Percentiles rank a stretch among this genome's conserved stretches.
Conservation (phyloP, 805 yeast genomes). For the Suhomyces tanzawaensis region DNA sequence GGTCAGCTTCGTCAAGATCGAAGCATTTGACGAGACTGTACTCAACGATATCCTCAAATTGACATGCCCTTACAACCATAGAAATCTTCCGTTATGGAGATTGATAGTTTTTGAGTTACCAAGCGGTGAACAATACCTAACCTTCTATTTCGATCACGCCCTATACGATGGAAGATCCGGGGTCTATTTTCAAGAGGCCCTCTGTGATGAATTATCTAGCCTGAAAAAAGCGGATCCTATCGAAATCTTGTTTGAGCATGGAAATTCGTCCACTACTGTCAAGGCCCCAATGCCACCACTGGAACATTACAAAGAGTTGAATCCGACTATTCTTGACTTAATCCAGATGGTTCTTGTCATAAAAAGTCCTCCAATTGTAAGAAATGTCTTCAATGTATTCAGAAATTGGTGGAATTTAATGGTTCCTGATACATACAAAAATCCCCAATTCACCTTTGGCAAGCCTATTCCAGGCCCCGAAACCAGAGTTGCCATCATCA, state of each 20-base stretch:
- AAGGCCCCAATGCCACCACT: background rate
- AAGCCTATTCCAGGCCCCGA: background rate
- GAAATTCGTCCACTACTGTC: background rate
- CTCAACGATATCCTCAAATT: constrained; percentile 3
- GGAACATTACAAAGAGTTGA: background rate
- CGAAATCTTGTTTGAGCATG: constrained; percentile 1
- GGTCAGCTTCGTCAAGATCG: constrained; percentile 3
- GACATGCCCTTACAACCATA: background rate
- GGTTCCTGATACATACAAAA: background rate
- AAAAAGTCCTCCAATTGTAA: background rate
- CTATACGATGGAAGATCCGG: background rate
- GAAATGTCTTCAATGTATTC: background rate
- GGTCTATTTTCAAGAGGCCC: background rate
- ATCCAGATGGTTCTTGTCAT: background rate
- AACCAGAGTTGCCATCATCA: background rate
- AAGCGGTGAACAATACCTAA: background rate
- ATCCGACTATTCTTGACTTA: too few species aligned
- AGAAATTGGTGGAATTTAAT: too few species aligned
- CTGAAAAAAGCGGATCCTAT: background rate
- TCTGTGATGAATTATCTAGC: constrained; percentile 6
- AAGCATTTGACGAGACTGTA: constrained; percentile 2
- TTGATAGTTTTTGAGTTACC: background rate
- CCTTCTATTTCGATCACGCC: background rate
- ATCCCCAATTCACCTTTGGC: background rate
- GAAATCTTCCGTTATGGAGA: background rate